phyloP scores from a whole-genome alignment of 1,139 yeast genomes.

The Saccharomyces hybrid region DNA sequence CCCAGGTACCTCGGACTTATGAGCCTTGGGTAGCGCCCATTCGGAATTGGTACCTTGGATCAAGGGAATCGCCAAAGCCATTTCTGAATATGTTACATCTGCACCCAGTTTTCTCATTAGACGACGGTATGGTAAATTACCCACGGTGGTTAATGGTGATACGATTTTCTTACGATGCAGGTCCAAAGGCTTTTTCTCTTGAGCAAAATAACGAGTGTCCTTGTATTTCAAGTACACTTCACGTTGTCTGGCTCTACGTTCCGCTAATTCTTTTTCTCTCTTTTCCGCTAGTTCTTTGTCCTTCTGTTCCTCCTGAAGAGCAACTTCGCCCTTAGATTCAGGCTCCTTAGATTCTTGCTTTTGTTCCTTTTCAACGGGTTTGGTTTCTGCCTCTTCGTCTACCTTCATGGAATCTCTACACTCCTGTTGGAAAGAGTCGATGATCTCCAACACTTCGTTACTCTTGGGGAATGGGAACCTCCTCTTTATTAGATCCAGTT shows the following conservation, averaged over 20 bases:
- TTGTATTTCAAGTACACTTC: constrained; percentile 45
- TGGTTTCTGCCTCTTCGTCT: constrained; percentile 15
- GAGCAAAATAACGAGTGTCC: constrained; percentile 69
- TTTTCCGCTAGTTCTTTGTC: constrained; percentile 13
- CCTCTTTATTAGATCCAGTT: constrained; percentile 55
- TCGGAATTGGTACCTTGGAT: constrained; percentile 87
- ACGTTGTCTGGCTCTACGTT: constrained; percentile 33
- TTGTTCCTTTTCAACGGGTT: constrained; percentile 10
- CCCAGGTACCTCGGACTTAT: constrained; percentile 70
- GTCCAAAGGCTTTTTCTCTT: constrained; percentile 73
- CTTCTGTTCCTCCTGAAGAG: constrained; percentile 26
- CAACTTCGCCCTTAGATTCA: constrained; percentile 11
- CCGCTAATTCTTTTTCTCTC: constrained; percentile 16
- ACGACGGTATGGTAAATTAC: constrained; percentile 90
- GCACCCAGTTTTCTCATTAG: constrained; percentile 88
- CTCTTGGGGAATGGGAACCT: constrained; percentile 51
- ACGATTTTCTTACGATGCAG: constrained; percentile 71
- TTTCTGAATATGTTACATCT: constrained; percentile 88
- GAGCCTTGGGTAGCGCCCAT: constrained; percentile 97
- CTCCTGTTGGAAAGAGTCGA: constrained; percentile 44
- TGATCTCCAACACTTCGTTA: constrained; percentile 45
- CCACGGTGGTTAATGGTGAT: constrained; percentile 95
- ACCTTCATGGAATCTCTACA: constrained; percentile 28
- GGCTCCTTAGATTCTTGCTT: constrained; percentile 14
- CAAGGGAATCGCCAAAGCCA: constrained; percentile 80